A percentile compares a stretch with the other conserved stretches of the same genome.
Conservation (phyloP, 148 eudicot species). For the Fagopyrum esculentum region DNA sequence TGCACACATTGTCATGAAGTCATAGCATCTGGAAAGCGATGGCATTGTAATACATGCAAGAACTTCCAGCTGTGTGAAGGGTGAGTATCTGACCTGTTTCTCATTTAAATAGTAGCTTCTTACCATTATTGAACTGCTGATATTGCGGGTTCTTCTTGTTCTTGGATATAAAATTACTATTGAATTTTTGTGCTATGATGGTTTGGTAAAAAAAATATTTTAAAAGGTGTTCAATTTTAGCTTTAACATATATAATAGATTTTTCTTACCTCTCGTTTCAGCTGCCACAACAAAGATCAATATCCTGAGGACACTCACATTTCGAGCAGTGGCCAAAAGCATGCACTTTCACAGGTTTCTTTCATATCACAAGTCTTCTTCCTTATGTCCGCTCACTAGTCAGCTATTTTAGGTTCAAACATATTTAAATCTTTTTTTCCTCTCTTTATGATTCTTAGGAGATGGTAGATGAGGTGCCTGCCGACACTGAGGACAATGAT, state of each 20-base stretch:
- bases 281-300: slow-evolving; percentile 43
- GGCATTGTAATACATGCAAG: slow-evolving; percentile 71
- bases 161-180: not conserved
- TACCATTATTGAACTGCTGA: not conserved
- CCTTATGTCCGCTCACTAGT: not conserved
- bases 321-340: slow-evolving; percentile 47
- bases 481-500: slow-evolving; percentile 68
- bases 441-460: slow-evolving; percentile 31
- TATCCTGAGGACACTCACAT: slow-evolving; percentile 32
- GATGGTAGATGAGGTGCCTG: slow-evolving; percentile 37
- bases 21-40: slow-evolving; percentile 56
- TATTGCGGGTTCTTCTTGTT: not conserved
- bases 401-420: not conserved
- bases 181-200: not conserved
- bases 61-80: slow-evolving; percentile 61
- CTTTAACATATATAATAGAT: too few relatives aligned
- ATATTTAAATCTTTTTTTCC: not conserved
- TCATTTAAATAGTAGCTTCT: not conserved
- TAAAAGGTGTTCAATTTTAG: not conserved
- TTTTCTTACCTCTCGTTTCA: slow-evolving; percentile 19
- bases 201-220: too few relatives aligned
- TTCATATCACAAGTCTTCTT: not conserved
- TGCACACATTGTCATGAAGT: slow-evolving; percentile 69
- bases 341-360: slow-evolving; percentile 50
- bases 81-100: slow-evolving; percentile 23